Conservation (phyloP, 371 early-diverging fungal genomes). For the Blakeslea trispora region DNA sequence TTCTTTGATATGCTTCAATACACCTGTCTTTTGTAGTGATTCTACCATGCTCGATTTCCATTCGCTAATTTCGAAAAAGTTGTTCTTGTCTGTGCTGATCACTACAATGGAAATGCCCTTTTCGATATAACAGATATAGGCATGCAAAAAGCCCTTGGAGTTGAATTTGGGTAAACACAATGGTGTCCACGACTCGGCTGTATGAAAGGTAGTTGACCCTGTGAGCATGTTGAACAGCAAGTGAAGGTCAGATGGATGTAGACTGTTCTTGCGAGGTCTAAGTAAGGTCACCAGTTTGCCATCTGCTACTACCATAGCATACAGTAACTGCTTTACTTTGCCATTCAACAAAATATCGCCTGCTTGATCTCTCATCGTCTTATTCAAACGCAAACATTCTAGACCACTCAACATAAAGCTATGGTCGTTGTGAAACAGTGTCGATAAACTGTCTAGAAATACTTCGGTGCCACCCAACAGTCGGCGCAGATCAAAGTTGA, state of each 20-base stretch:
- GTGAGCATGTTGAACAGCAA: constrained; percentile 83
- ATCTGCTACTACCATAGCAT: constrained; percentile 78
- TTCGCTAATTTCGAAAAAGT: constrained; percentile 79
- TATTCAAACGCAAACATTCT: constrained; percentile 71
- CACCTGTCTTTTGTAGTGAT: constrained; percentile 30
- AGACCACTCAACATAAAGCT: constrained; percentile 81
- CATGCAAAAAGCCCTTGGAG: constrained; percentile 84
- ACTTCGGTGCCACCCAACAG: constrained; percentile 82
- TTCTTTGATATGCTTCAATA: constrained; percentile 29
- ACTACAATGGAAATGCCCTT: constrained; percentile 71
- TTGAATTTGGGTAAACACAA: constrained; percentile 95
- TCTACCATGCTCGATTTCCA: constrained; percentile 69
- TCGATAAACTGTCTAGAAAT: constrained; percentile 81
- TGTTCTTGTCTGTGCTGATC: constrained; percentile 80
- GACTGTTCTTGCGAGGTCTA: constrained; percentile 74
- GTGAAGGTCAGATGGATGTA: constrained; percentile 86
- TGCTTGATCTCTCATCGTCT: constrained; percentile 65
- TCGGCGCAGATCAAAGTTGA: constrained; percentile 89
- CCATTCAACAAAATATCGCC: constrained; percentile 59
- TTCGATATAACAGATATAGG: constrained; percentile 82
- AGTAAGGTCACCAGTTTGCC: constrained; percentile 77
- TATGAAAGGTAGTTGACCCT: constrained; percentile 71
- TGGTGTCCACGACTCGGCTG: constrained; percentile 91
- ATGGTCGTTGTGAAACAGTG: constrained; percentile 70
- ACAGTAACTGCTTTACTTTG: constrained; percentile 59